Evolutionary conservation across 2,329 filamentous ascomycete species (phyloP).

Genomic region (Mycosphaerella sp.): DNA sequence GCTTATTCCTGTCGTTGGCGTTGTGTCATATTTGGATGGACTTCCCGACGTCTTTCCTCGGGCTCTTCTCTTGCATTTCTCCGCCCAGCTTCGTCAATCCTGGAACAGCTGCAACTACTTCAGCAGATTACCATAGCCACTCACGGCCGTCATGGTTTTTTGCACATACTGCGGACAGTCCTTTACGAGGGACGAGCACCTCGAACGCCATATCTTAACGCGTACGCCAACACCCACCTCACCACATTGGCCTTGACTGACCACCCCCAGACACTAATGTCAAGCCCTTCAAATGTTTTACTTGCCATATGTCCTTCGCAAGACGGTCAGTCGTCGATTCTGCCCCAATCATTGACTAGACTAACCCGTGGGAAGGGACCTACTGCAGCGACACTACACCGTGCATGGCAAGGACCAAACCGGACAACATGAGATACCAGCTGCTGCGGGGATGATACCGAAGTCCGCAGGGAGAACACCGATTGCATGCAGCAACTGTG

Average conservation of each 20-base stretch:
- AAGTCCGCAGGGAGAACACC: slow-evolving; percentile 49
- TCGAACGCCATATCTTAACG: slow-evolving; percentile 48
- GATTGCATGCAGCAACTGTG: slow-evolving; percentile 50
- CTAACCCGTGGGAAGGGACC: slow-evolving; percentile 36
- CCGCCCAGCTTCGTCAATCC: slow-evolving; percentile 13
- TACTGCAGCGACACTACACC: slow-evolving; percentile 48
- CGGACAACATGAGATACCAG: slow-evolving; percentile 44
- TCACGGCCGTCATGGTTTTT: slow-evolving; percentile 41
- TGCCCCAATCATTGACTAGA: background rate
- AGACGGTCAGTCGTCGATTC: slow-evolving; percentile 39
- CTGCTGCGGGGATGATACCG: slow-evolving; percentile 46
- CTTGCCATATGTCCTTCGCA: slow-evolving; percentile 51
- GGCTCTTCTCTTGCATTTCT: slow-evolving; percentile 17
- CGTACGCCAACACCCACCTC: slow-evolving; percentile 35
- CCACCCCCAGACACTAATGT: slow-evolving; percentile 45
- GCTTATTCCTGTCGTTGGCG: slow-evolving; percentile 14
- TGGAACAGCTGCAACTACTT: background rate
- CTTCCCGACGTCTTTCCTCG: slow-evolving; percentile 13
- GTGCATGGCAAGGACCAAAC: slow-evolving; percentile 48
- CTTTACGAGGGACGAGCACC: slow-evolving; percentile 49
- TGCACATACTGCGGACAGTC: slow-evolving; percentile 51
- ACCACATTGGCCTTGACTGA: slow-evolving; percentile 3
- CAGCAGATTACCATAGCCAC: background rate
- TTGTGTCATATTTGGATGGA: slow-evolving; percentile 17
- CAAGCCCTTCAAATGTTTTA: slow-evolving; percentile 52